Percentiles rank a stretch among this genome's conserved stretches.
phyloP scores from a whole-genome alignment of 2,329 filamentous ascomycete species.

The Calonectria ilicicola region DNA sequence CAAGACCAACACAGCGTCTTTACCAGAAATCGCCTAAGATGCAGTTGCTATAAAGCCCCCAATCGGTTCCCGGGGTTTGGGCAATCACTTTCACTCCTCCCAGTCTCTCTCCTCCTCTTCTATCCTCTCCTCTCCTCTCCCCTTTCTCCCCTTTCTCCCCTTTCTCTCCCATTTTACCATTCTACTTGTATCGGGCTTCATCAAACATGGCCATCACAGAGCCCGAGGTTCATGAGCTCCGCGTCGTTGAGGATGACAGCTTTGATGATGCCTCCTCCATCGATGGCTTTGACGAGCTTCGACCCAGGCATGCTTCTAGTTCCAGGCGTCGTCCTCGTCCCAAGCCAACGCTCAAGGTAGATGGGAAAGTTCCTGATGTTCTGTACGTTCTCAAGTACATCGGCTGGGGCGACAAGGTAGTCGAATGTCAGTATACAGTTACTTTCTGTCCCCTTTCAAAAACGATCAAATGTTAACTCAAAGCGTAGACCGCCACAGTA shows the following conservation, averaged over 20 bases:
- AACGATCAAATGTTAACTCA: constrained; percentile 24
- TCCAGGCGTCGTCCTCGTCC: not conserved
- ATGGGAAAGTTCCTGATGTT: constrained; percentile 55
- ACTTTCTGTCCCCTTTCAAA: not conserved
- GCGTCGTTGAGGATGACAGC: constrained; percentile 26
- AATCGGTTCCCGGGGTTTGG: not conserved
- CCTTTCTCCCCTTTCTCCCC: too few species aligned
- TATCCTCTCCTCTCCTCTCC: not conserved
- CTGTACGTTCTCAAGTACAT: constrained; percentile 57
- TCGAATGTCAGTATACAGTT: constrained; percentile 49
- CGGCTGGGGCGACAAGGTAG: constrained; percentile 45
- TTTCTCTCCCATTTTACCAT: not conserved
- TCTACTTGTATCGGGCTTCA: not conserved
- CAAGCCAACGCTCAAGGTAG: constrained; percentile 37
- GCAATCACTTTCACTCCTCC: not conserved
- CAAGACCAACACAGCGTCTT: not conserved
- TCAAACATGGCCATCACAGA: constrained; percentile 28
- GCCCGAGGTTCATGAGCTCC: constrained; percentile 19
- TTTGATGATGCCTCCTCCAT: constrained; percentile 32
- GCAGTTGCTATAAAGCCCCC: not conserved
- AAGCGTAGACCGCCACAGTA: constrained; percentile 51
- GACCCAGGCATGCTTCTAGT: not conserved
- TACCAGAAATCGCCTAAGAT: not conserved
- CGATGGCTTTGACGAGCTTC: constrained; percentile 39
- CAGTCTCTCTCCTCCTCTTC: too few species aligned